Evolutionary conservation across 2,329 filamentous ascomycete genomes (phyloP), one percentile per base, ranked within the genome.

Genomic region (Fusarium concolor): DNA sequence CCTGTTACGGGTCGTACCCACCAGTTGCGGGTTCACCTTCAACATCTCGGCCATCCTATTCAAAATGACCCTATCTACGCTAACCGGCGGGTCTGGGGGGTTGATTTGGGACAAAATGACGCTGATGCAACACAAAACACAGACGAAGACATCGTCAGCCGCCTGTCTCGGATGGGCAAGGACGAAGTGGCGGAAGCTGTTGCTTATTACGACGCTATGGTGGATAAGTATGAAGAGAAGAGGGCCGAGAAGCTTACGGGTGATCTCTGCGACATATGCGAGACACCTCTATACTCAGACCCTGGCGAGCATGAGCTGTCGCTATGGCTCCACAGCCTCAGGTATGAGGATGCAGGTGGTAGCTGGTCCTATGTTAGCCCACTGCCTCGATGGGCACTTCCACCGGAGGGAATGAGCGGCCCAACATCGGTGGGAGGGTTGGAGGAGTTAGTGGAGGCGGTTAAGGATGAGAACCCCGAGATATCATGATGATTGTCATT

Each of bases 31-130:
- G 96, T 99, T 18, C 96, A 99, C 75, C 85, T 99, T 17, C 96
- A 99, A 76, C 97, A 93, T 78, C 84, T 99, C 5, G 96, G 96
- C 2, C 92, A 98, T 76, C 96, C 96, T 3, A 98, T 99, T 71
- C 90, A 93, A 68, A 99, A 99, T 78, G 96, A 99, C 76, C 96
- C 96, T 10, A 98, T 99, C 72, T 99, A 99, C 78, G 94, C 93
- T 73, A 99, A 99, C 76, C 90, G 93, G 76, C 89, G 90, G 58
- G 96, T 99, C 12, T 99, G 97, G 84, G 96, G 96, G 0, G 84
- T 90, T 1, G 86, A 90, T 11, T 87, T 99, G 1, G 96, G 93
- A 17, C 87, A 80, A 54, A 83, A 86, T 56, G 88, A 90, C 65
- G 81, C 84, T 15, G 90, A 95, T 49, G 89, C 87, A 5, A 84